Percentiles rank a stretch among this genome's conserved stretches.
phyloP scores from a whole-genome alignment of 2,329 filamentous ascomycete genomes.

The Fusarium piperis region DNA sequence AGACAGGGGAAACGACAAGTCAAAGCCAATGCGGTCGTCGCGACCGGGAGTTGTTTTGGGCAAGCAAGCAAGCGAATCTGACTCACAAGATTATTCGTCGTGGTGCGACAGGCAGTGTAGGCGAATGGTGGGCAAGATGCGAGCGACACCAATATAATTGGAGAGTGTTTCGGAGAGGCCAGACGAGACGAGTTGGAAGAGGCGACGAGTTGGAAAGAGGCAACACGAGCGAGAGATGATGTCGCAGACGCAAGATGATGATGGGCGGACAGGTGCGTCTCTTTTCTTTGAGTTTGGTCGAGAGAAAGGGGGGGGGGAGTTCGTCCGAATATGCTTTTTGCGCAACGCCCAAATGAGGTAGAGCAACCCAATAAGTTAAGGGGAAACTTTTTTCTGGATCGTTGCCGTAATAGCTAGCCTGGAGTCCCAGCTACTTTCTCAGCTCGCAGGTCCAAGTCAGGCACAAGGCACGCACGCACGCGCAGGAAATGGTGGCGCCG shows the following conservation, averaged over 20 bases:
- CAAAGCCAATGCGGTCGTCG: conserved; percentile 1
- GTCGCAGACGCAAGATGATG: conserved; percentile 40
- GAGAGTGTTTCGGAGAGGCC: conserved; percentile 43
- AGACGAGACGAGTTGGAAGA: conserved; percentile 31
- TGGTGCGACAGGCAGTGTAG: conserved; percentile 42
- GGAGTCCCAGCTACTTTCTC: conserved; percentile 33
- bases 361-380: conserved; percentile 23
- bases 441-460: conserved; percentile 28
- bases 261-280: conserved; percentile 38
- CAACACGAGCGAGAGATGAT: conserved; percentile 46
- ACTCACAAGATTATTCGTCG: conserved; percentile 48
- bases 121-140: conserved; percentile 44
- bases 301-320: conserved; percentile 27
- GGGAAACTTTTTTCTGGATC: conserved; percentile 37
- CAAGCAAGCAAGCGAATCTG: conserved; percentile 42
- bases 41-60: conserved; percentile 14
- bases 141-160: conserved; percentile 50
- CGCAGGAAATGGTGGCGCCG: conserved; percentile 36
- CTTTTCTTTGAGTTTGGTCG: conserved; percentile 26
- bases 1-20: not conserved
- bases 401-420: conserved; percentile 34
- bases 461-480: conserved; percentile 31
- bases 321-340: conserved; percentile 37
- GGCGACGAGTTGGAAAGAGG: conserved; percentile 45
- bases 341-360: conserved; percentile 26